Base-by-base conservation (phyloP, 2,329 filamentous ascomycete genomes). In the Fusarium fujikuroi region DNA sequence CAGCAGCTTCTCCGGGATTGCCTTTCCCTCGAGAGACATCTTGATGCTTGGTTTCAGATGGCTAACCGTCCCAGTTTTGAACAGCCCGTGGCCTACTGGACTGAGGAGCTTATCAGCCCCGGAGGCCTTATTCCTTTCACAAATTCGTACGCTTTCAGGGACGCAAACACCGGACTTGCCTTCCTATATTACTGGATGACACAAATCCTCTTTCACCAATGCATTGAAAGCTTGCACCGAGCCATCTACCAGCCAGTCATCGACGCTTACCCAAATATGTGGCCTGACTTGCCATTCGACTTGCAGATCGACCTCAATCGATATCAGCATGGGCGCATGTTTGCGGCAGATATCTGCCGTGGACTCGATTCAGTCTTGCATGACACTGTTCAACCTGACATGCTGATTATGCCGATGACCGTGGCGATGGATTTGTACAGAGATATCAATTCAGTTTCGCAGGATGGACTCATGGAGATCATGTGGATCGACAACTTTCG, bases 141-240 rank as follows among this genome's bases (percentile, higher is more conserved):
- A 18, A 83, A 84, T 46, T 77, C 80, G 4, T 85, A 85, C 68
- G 80, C 79, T 16, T 89, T 89, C 76, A 81, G 79, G 34, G 83
- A 86, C 72, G 76, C 81, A 23, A 73, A 81, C 18, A 82, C 85
- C 1, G 85, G 87, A 1, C 71, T 88, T 37, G 82, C 83, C 50
- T 85, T 89, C 69, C 77, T 88, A 18, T 86, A 87, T 75, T 89
- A 88, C 77, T 90, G 88, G 88, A 83, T 86, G 68, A 78, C 84
- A 2, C 84, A 87, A 50, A 80, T 89, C 34, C 72, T 85, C 18
- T 83, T 90, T 52, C 84, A 86, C 69, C 85, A 83, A 15, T 86
- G 84, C 72, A 83, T 89, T 44, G 83, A 84, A 65, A 74, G 76
- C 21, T 78, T 90, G 21, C 82, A 88, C 64, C 79, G 81, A 32